Conservation (phyloP, 495 filamentous ascomycete species). For the Aspergillus cavernicola region DNA sequence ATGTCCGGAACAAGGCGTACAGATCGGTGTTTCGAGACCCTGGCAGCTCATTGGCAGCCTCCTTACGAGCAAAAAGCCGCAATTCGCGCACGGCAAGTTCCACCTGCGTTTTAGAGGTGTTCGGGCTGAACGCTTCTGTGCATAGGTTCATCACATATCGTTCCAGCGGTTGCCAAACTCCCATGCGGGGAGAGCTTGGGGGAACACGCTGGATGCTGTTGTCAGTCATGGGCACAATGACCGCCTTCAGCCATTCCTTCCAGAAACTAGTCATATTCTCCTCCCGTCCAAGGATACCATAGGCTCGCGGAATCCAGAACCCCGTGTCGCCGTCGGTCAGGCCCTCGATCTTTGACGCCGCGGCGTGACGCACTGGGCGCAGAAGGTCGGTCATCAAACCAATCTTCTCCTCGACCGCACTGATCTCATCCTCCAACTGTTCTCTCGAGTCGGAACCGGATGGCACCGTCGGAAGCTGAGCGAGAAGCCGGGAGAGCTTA, state of each 20-base stretch:
- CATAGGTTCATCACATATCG: constrained; percentile 97
- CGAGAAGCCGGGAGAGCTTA: constrained; percentile 81
- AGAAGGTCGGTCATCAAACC: constrained; percentile 93
- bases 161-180: constrained; percentile 95
- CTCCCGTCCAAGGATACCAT: constrained; percentile 88
- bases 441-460: constrained; percentile 82
- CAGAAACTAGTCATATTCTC: constrained; percentile 82
- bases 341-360: constrained; percentile 95
- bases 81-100: constrained; percentile 88
- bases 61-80: constrained; percentile 86
- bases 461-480: constrained; percentile 71
- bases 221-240: constrained; percentile 92
- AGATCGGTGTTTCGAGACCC: constrained; percentile 89
- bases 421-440: constrained; percentile 86
- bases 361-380: constrained; percentile 86
- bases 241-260: constrained; percentile 96
- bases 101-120: constrained; percentile 91
- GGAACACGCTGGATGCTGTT: constrained; percentile 79
- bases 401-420: constrained; percentile 95
- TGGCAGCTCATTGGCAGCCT: constrained; percentile 90
- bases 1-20: constrained; percentile 84
- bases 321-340: constrained; percentile 94
- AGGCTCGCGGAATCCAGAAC: constrained; percentile 93
- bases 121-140: constrained; percentile 87
- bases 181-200: constrained; percentile 81